Evolutionary conservation across 257 asterid genomes (phyloP).

Genomic region (Phtheirospermum japonicum): DNA sequence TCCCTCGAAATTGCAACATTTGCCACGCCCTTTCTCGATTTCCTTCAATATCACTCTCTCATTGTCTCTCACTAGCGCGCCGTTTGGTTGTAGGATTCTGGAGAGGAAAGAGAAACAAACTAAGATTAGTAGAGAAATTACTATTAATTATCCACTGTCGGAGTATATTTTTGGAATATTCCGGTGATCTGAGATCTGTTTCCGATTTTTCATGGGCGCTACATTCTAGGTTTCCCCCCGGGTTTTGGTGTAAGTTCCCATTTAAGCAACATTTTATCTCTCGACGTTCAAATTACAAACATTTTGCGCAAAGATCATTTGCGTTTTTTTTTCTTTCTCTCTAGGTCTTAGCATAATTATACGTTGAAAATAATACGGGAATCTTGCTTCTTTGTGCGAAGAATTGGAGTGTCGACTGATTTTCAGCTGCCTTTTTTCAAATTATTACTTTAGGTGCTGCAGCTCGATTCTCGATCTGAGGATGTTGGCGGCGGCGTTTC

Average conservation of each 20-base stretch:
- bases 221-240: conserved; percentile 12
- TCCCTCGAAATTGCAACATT: conserved; percentile 34
- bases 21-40: conserved; percentile 34
- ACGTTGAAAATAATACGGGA: conserved; percentile 15
- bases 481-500: conserved; percentile 26
- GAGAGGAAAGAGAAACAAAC: conserved; percentile 21
- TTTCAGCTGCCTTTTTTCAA: conserved; percentile 37
- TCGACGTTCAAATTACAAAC: conserved; percentile 18
- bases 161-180: conserved; percentile 16
- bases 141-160: conserved; percentile 1
- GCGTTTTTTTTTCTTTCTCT: conserved; percentile 29
- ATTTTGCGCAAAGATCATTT: conserved; percentile 13
- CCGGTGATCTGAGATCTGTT: conserved; percentile 41
- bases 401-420: conserved; percentile 33
- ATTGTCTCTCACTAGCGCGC: conserved; percentile 34
- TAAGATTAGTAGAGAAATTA: neutral
- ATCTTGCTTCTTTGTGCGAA: conserved; percentile 1
- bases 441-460: conserved; percentile 30
- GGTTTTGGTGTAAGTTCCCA: conserved; percentile 24
- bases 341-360: conserved; percentile 21
- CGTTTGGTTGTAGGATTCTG: conserved; percentile 33
- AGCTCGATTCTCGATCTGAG: conserved; percentile 47
- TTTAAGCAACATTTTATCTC: conserved; percentile 27
- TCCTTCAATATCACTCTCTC: conserved; percentile 31
- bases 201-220: conserved; percentile 23